Evolutionary conservation across 1,284 basidiomycete species (phyloP).

Genomic region (Austropuccinia psidii): DNA sequence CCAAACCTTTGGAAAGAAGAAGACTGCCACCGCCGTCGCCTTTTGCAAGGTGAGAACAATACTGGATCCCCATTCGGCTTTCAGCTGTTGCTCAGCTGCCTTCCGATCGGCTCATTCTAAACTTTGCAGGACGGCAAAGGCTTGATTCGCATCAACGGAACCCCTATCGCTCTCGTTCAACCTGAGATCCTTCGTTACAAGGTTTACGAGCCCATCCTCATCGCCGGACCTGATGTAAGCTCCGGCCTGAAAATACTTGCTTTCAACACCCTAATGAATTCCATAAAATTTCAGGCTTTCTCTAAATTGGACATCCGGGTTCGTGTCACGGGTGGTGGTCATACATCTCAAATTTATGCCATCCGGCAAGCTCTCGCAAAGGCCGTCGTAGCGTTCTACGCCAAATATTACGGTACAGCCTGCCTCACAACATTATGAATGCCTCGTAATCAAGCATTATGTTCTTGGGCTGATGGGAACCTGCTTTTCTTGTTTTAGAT

Average conservation of each 20-base stretch:
- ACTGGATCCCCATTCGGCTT: neutral
- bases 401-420: conserved; percentile 47
- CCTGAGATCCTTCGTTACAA: conserved; percentile 89
- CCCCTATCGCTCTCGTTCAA: conserved; percentile 88
- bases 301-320: conserved; percentile 87
- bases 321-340: conserved; percentile 97
- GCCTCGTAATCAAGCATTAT: neutral
- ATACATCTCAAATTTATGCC: conserved; percentile 97
- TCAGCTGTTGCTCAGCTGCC: neutral
- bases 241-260: neutral
- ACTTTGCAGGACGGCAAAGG: conserved; percentile 72
- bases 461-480: no score
- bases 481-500: conserved; percentile 80
- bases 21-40: conserved; percentile 43
- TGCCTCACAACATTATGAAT: neutral
- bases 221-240: conserved; percentile 40
- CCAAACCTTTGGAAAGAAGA: conserved; percentile 50
- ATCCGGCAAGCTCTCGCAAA: conserved; percentile 99
- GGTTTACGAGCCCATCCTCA: conserved; percentile 69
- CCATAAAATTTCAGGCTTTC: conserved; percentile 63
- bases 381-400: conserved; percentile 76
- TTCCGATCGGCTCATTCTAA: neutral
- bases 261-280: neutral
- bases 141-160: conserved; percentile 92
- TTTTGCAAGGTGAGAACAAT: conserved; percentile 26